Percentiles rank a stretch among this genome's conserved stretches.
Conservation (phyloP, 2,329 filamentous ascomycete species). For the Cordyceps farinosa region DNA sequence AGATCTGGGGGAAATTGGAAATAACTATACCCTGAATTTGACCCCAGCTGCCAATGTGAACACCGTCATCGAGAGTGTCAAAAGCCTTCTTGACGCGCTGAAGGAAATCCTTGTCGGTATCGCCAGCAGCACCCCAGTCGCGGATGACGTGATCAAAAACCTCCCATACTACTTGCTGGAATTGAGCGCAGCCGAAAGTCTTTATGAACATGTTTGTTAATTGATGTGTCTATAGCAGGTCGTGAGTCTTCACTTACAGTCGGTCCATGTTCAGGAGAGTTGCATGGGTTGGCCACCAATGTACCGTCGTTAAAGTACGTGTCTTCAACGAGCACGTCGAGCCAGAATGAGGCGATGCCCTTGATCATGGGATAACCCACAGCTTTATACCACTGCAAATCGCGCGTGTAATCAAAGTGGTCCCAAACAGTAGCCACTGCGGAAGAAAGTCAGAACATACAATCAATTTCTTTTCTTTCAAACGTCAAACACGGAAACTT, state of each 20-base stretch:
- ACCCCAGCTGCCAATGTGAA: constrained; percentile 30
- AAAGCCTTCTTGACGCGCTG: constrained; percentile 31
- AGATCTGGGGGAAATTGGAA: too few species aligned
- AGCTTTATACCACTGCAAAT: constrained; percentile 43
- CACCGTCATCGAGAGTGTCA: constrained; percentile 28
- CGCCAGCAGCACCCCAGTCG: constrained; percentile 23
- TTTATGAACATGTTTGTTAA: neutral
- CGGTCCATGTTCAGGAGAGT: constrained; percentile 54
- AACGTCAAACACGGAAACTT: neutral
- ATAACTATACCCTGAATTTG: constrained; percentile 24
- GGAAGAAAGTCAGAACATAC: neutral
- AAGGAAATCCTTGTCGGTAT: constrained; percentile 30
- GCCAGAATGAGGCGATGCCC: constrained; percentile 53
- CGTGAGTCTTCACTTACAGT: constrained; percentile 23
- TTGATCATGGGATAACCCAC: constrained; percentile 53
- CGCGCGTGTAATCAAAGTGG: constrained; percentile 50
- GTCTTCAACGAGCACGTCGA: constrained; percentile 50
- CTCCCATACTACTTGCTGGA: constrained; percentile 48
- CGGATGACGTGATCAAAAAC: constrained; percentile 37
- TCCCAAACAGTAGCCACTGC: constrained; percentile 55
- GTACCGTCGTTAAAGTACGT: constrained; percentile 46
- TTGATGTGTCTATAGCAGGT: neutral
- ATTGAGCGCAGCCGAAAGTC: constrained; percentile 52
- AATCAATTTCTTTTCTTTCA: neutral
- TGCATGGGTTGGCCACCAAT: constrained; percentile 56